Conservation (phyloP, 371 early-diverging fungal species). For the Apophysomyces sp. region DNA sequence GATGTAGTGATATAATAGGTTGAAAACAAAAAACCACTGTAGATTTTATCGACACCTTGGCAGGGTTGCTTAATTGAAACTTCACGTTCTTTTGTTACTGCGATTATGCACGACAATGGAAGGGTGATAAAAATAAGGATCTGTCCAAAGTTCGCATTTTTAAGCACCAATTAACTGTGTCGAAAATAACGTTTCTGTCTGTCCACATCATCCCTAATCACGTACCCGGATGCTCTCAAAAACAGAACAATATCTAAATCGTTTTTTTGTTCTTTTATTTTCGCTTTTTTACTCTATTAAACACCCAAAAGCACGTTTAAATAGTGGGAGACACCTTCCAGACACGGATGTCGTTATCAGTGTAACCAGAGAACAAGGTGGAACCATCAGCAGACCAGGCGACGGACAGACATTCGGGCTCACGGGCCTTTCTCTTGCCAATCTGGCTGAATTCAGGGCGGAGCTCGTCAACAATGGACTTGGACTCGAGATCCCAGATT, state of each 20-base stretch:
- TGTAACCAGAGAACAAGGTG: slow-evolving; percentile 98
- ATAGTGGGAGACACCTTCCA: slow-evolving; percentile 83
- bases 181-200: too few relatives aligned
- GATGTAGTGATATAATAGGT: too few relatives aligned
- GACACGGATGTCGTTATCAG: slow-evolving; percentile 94
- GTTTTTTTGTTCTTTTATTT: slow-evolving; percentile 6
- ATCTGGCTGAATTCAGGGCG: slow-evolving; percentile 83
- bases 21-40: too few relatives aligned
- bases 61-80: too few relatives aligned
- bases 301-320: slow-evolving; percentile 14
- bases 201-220: too few relatives aligned
- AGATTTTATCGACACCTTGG: too few relatives aligned
- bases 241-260: neutral
- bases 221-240: too few relatives aligned
- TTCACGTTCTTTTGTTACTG: too few relatives aligned
- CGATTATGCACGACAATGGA: too few relatives aligned
- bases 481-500: slow-evolving; percentile 99
- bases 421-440: slow-evolving; percentile 71
- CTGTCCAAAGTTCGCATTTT: too few relatives aligned
- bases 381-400: slow-evolving; percentile 98
- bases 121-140: too few relatives aligned
- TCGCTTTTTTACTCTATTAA: neutral
- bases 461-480: slow-evolving; percentile 95
- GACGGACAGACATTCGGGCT: slow-evolving; percentile 89
- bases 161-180: too few relatives aligned